Evolutionary conservation across 2,329 filamentous ascomycete genomes (phyloP), one percentile per base, ranked within the genome.

Genomic region (Aureobasidium leucospermi): DNA sequence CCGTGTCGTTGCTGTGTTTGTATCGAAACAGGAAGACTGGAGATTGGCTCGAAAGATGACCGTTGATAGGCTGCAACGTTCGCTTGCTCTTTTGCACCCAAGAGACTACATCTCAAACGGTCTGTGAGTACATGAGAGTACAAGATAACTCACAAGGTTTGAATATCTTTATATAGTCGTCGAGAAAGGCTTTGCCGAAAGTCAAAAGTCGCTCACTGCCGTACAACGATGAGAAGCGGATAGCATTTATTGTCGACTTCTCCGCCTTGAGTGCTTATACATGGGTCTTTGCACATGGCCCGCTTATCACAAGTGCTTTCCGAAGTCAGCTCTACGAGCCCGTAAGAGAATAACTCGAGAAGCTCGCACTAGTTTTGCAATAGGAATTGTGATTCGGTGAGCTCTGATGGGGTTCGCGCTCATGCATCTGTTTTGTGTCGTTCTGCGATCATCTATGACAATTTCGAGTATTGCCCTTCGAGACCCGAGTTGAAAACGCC

Each of bases 21-120:
- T 46, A 16, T 57, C 52, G 36, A 36, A 38, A 46, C 16, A 46
- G 52, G 52, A 36, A 57, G 52, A 28, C 39, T 57, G 28, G 55
- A 48, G 55, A 58, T 58, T 47, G 23, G 43, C 29, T 38, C 23
- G 10, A 9, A 41, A 41, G 36, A 41, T 41, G 43, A 29, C 55
- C 55, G 55, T 58, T 58, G 42, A 8, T 16, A 28, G n/a, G 34
- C 11, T 31, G 8, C 34, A 58, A 58, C 55, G 55, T 41, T 32
- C 43, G 43, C 43, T 16, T 48, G 19, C 15, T 48, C 32, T 58
- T 48, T 19, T 19, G 16, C 9, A 8, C 41, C 6, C 29, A 11
- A 32, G 11, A 6, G 29, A 42, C 38, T 29, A 34, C 32, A 43
- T 42, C 1, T 13, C 23, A 28, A 55, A 55, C 51, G 38, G 51